phyloP scores from a whole-genome alignment of 768 basidiomycete species.

The Mycena haematopus region DNA sequence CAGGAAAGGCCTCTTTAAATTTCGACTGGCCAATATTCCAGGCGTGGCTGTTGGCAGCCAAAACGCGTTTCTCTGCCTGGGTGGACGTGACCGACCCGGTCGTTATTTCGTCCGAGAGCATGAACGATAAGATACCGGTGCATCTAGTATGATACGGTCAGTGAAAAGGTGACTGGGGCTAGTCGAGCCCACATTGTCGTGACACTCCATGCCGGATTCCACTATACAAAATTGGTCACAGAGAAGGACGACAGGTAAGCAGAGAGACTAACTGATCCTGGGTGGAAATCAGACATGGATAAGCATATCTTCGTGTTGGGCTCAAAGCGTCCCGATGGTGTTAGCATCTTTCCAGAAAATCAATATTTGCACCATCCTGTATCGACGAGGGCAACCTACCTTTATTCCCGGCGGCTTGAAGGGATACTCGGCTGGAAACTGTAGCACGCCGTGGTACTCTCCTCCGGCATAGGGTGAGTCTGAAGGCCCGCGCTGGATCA shows the following conservation, averaged over 20 bases:
- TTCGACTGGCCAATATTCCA: slow-evolving; percentile 85
- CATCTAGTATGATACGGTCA: slow-evolving; percentile 54
- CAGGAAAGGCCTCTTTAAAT: slow-evolving; percentile 89
- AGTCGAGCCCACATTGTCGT: slow-evolving; percentile 79
- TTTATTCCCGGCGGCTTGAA: slow-evolving; percentile 98
- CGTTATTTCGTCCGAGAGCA: slow-evolving; percentile 96
- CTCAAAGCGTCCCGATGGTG: slow-evolving; percentile 88
- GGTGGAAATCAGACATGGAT: slow-evolving; percentile 97
- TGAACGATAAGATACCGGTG: slow-evolving; percentile 94
- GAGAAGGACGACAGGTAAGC: slow-evolving; percentile 4
- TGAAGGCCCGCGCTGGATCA: slow-evolving; percentile 82
- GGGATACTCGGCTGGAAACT: slow-evolving; percentile 94
- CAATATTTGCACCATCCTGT: neutral
- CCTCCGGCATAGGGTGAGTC: slow-evolving; percentile 91
- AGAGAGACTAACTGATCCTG: slow-evolving; percentile 70
- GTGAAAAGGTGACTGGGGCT: neutral
- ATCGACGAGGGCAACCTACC: slow-evolving; percentile 49
- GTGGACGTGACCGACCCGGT: slow-evolving; percentile 89
- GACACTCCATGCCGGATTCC: slow-evolving; percentile 97
- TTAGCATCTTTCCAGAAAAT: slow-evolving; percentile 73
- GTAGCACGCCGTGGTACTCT: slow-evolving; percentile 91
- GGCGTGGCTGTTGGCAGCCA: slow-evolving; percentile 80
- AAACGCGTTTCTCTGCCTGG: slow-evolving; percentile 76
- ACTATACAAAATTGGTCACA: slow-evolving; percentile 50
- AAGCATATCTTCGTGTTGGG: slow-evolving; percentile 97